Base-by-base conservation (phyloP, 129 eudicot species). In the Dittrichia graveolens region DNA sequence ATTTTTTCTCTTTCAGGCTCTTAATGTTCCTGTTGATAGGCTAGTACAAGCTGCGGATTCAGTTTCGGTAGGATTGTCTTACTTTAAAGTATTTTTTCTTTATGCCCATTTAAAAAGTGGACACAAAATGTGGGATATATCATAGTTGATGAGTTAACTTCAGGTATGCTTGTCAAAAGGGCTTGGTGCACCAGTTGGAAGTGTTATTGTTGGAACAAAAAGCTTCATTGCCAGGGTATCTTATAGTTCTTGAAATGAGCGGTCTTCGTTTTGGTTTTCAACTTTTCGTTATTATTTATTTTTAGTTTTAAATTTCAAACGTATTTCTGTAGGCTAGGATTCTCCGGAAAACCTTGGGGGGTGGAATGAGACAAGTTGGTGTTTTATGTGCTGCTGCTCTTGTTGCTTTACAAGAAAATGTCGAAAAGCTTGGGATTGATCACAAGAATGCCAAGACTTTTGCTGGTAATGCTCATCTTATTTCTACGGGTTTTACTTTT, bases 11-110 rank as follows among this genome's bases (percentile, higher is more conserved):
- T 63, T 79, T 55, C 91, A 94, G 99, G 97, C 99, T 54, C 95
- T 94, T 65, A 90, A 90, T 66, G 94, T 94, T 78, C 99, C 99
- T 47, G 96, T 94, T 68, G 78, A 81, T 60, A 88, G 97, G 85
- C 92, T 94, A 78, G 96, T 90, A 60, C 89, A 90, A 79, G 97
- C 99, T 76, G 99, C 99, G 66, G 99, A 94, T 82, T 90, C 99
- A 13, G 99, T 88, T 72, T 90, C 99, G 68, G 99, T 94, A 90
- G 3, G 82, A 12, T 2, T 38, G 16, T 44, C 7, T 55, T 57
- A 49, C 12, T 65, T 31, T 53, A 14, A 8, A 13, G 31, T 24
- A 37, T 41, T n/a, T n/a, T 47, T 55, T 61, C 52, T 12, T 57
- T 75, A 73, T 60, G 39, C 42, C 37, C 12, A 31, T 10, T 65